Evolutionary conservation across 2,329 filamentous ascomycete genomes (phyloP).

Genomic region (Pseudopyricularia javanii): DNA sequence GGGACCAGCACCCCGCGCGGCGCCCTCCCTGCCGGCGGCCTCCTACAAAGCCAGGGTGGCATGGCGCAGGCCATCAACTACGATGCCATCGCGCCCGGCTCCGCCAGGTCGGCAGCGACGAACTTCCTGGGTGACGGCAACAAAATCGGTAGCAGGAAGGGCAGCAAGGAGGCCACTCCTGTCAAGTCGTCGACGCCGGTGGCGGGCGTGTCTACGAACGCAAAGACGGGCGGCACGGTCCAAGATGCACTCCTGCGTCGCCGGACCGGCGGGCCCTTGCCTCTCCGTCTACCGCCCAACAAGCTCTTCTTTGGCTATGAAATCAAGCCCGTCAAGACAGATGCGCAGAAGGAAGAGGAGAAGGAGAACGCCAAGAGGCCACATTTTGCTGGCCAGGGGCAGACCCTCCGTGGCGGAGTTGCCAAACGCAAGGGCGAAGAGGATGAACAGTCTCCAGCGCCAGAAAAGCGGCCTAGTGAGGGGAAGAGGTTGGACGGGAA

Average conservation of each 20-base stretch:
- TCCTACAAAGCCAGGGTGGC: slow-evolving; percentile 72
- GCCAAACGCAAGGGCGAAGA: slow-evolving; percentile 58
- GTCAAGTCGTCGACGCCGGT: slow-evolving; percentile 59
- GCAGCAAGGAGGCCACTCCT: slow-evolving; percentile 60
- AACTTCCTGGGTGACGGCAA: slow-evolving; percentile 75
- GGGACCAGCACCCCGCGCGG: slow-evolving; percentile 77
- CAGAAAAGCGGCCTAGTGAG: slow-evolving; percentile 33
- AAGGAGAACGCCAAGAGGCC: slow-evolving; percentile 53
- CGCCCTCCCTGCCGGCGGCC: slow-evolving; percentile 56
- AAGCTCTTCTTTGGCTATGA: slow-evolving; percentile 97
- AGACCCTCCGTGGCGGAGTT: slow-evolving; percentile 57
- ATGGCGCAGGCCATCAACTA: slow-evolving; percentile 99
- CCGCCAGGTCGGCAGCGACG: slow-evolving; percentile 55
- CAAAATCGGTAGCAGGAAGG: slow-evolving; percentile 71
- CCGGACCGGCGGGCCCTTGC: slow-evolving; percentile 68
- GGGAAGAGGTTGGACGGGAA: slow-evolving; percentile 32
- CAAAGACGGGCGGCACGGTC: neutral
- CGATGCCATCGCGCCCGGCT: slow-evolving; percentile 70
- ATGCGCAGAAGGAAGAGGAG: slow-evolving; percentile 57
- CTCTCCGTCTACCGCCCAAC: slow-evolving; percentile 70
- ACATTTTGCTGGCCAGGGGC: slow-evolving; percentile 75
- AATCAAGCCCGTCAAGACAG: slow-evolving; percentile 74
- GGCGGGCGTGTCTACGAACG: slow-evolving; percentile 37
- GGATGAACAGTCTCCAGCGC: slow-evolving; percentile 32
- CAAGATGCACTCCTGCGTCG: slow-evolving; percentile 19